Evolutionary conservation across 257 asterid genomes (phyloP), one percentile per base, ranked within the genome.

Genomic region (Jacaranda mimosifolia): DNA sequence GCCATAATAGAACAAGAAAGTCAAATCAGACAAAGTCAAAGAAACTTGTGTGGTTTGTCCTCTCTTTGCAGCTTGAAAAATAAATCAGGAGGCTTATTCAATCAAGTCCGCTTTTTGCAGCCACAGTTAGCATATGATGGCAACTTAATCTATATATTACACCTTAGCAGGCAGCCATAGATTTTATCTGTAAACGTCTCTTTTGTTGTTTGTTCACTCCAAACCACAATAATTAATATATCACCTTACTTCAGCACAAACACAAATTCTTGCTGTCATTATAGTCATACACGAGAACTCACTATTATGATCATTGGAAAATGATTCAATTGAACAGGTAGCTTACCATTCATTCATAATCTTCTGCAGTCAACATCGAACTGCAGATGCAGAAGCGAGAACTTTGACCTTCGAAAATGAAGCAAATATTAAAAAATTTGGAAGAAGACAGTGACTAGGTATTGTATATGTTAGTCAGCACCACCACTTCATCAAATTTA

Each of bases 71-170:
- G 10, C 35, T 62, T 73, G 46, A 46, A 73, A 52, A 63, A 76
- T 70, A 52, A 63, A 78, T 74, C 57, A 48, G 84, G 73, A 63
- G 77, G 87, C 79, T 74, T 77, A n/a, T 53, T 64, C 70, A 26
- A 81, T 57, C 67, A 75, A 69, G 87, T 83, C 79, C 78, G 75
- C 55, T 53, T 72, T 52, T 75, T 65, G 69, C 74, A 82, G 57
- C 73, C 32, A 65, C 3, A 40, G 55, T 18, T 65, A 75, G 45
- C 70, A 77, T 45, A 48, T 66, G 78, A 74, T 69, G 68, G 66
- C 79, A 70, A 70, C 78, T 43, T 19, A 73, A 18, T 51, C 64
- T 68, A 46, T 73, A 63, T 53, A 55, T 62, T 70, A 60, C 75
- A 68, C 62, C 35, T 68, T 65, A n/a, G 8, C 19, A 75, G 48